Conservation (phyloP, 2,329 filamentous ascomycete species). For the Talaromyces pinophilus region DNA sequence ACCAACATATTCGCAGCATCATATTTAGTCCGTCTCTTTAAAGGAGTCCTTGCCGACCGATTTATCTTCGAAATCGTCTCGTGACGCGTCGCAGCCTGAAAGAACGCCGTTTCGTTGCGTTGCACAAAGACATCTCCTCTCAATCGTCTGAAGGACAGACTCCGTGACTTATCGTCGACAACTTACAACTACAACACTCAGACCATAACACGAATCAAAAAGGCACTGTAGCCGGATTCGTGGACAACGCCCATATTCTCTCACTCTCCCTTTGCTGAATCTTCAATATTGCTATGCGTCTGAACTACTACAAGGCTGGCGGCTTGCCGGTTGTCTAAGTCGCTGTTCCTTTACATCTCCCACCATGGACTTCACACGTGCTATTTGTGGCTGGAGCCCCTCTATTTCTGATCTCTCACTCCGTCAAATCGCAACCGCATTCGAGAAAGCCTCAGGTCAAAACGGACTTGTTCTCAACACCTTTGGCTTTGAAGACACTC, state of each 20-base stretch:
- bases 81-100: conserved; percentile 2
- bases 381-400: conserved; percentile 23
- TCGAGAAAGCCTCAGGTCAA: neutral
- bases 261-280: neutral
- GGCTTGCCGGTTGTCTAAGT: conserved; percentile 22
- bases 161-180: neutral
- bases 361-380: conserved; percentile 23
- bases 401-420: conserved; percentile 7
- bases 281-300: conserved; percentile 19
- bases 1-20: neutral
- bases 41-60: neutral
- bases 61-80: neutral
- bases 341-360: neutral
- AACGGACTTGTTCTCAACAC: conserved; percentile 3
- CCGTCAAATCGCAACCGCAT: conserved; percentile 6
- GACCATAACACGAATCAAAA: conserved; percentile 18
- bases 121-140: neutral
- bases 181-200: neutral
- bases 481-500: neutral
- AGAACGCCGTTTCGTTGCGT: neutral
- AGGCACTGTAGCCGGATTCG: conserved; percentile 23
- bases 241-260: conserved; percentile 9
- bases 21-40: neutral
- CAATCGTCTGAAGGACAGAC: neutral
- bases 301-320: conserved; percentile 18